A percentile compares a stretch with the other conserved stretches of the same genome.
phyloP scores from a whole-genome alignment of 148 eudicot genomes.

The Pouteria glomerata region DNA sequence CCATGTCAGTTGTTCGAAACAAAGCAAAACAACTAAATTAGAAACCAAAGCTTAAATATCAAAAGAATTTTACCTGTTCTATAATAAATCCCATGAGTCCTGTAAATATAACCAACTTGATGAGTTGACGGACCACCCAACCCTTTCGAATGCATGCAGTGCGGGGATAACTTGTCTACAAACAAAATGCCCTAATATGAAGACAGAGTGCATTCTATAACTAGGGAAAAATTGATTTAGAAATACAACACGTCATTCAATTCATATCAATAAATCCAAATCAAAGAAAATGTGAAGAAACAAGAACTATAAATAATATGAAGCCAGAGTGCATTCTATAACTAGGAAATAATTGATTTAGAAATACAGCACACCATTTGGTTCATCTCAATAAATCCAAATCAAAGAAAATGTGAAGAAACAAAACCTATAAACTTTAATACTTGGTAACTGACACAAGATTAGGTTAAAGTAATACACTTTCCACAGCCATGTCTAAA shows the following conservation, averaged over 20 bases:
- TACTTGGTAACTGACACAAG: background rate
- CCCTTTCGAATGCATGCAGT: constrained; percentile 67
- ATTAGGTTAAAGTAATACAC: background rate
- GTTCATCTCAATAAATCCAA: background rate
- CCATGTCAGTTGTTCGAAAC: constrained; percentile 6
- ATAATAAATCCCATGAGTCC: constrained; percentile 94
- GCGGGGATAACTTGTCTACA: constrained; percentile 87
- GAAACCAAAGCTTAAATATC: background rate
- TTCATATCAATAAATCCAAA: background rate
- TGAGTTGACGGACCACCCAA: constrained; percentile 81
- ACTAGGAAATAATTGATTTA: background rate
- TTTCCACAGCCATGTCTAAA: no score
- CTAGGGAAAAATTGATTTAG: background rate
- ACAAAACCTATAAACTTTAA: background rate
- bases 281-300: background rate
- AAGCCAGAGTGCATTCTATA: no score
- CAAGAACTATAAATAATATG: background rate
- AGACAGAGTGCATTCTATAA: constrained; percentile 5
- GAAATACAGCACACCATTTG: background rate
- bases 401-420: background rate
- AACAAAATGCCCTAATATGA: constrained; percentile 16
- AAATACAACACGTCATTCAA: background rate
- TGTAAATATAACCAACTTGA: constrained; percentile 84
- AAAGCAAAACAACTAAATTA: background rate
- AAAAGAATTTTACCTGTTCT: constrained; percentile 59